These are phyloP conservation scores for Helenozyma baotianmanensis DNA, from an alignment of 805 yeast species.

Conservation along the genomic window DNA sequence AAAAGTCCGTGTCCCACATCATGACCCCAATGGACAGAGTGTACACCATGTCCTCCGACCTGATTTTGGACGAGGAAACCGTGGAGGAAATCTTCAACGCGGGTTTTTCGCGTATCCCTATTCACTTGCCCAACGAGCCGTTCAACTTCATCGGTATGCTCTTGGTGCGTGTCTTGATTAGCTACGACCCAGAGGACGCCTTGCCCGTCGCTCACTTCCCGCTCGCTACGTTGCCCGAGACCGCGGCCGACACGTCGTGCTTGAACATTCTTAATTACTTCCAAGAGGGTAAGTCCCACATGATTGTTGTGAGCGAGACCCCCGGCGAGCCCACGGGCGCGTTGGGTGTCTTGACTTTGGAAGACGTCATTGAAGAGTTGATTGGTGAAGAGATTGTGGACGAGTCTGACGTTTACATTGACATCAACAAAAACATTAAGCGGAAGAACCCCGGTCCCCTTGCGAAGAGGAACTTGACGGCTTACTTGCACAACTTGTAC, in stretches of 20 bases:
- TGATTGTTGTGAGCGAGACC: slow-evolving; percentile 83
- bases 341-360: slow-evolving; percentile 85
- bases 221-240: slow-evolving; percentile 92
- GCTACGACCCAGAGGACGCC: slow-evolving; percentile 96
- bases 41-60: slow-evolving; percentile 81
- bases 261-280: slow-evolving; percentile 90
- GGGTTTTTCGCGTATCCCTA: slow-evolving; percentile 93
- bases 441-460: slow-evolving; percentile 73
- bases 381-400: slow-evolving; percentile 98
- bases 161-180: slow-evolving; percentile 83
- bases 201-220: slow-evolving; percentile 91
- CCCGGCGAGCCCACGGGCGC: slow-evolving; percentile 88
- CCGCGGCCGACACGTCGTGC: slow-evolving; percentile 87
- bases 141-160: slow-evolving; percentile 92
- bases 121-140: slow-evolving; percentile 86
- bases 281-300: slow-evolving; percentile 96
- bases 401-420: slow-evolving; percentile 90
- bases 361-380: slow-evolving; percentile 96
- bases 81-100: slow-evolving; percentile 90
- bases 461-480: slow-evolving; percentile 62
- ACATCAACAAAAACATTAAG: slow-evolving; percentile 83
- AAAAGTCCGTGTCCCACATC: slow-evolving; percentile 76
- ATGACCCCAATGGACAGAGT: slow-evolving; percentile 95
- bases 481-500: slow-evolving; percentile 62
- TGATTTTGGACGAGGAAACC: slow-evolving; percentile 72